Evolutionary conservation across 352 stramenopile genomes (phyloP), one percentile per base, ranked within the genome.

Genomic region (Phytophthora brassicae): DNA sequence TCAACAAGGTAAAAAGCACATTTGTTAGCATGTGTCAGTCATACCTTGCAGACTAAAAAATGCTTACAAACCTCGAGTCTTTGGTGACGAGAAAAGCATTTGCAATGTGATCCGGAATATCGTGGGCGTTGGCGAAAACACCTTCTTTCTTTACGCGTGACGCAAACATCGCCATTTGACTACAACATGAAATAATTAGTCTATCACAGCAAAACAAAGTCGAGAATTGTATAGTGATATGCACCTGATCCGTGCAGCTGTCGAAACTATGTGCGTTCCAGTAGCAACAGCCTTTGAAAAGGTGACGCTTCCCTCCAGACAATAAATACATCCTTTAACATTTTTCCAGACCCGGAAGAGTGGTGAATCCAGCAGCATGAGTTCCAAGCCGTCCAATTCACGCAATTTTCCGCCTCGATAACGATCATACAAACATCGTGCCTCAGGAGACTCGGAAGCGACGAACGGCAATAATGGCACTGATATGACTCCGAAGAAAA

Each of bases 311-410:
- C 74, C 77, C 63, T 93, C 82, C 13, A 95, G 59, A 41, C 79
- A 90, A 49, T 91, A 89, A 33, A 91, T 72, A 11, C 69, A 77
- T 0, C 75, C 73, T 54, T 90, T 89, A 7, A 87, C 38, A 55
- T 95, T 95, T 49, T 77, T 60, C 86, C 84, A 93, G 36, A 95
- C 80, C 20, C 67, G 73, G 24, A 86, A 43, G 12, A 92, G 63
- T 20, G 83, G 81, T 3, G 86, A 92, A n/a, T 68, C 82, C 12
- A 88, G 61, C 55, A 93, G 53, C 53, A 91, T 68, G 23, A 94
- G 74, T 48, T 90, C 84, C 19, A 90, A 55, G 36, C 83, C 77
- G 46, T 94, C 80, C 26, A 80, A 75, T 22, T 66, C 20, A 12
- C 88, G 64, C 1, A 88, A 28, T 14, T 81, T 72, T n/a, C 71